These are phyloP conservation scores for Panus rudis DNA, from an alignment of 768 basidiomycete genomes.

Conservation along the genomic window DNA sequence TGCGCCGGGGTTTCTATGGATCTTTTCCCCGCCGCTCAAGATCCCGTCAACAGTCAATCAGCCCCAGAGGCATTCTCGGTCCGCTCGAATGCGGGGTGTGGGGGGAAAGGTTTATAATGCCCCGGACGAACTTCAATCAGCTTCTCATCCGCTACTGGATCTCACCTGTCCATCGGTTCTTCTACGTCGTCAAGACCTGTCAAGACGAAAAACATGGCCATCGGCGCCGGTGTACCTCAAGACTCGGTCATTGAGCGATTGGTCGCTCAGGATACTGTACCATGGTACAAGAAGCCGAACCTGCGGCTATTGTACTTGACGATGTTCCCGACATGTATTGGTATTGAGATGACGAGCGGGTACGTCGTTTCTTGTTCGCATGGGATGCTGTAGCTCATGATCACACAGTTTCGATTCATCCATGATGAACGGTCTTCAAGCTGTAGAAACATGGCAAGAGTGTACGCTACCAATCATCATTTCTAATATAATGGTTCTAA, in stretches of 20 bases:
- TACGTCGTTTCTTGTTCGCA: constrained; percentile 19
- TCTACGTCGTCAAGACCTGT: no score
- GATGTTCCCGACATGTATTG: constrained; percentile 53
- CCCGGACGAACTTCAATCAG: no score
- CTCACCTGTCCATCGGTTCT: no score
- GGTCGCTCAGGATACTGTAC: constrained; percentile 37
- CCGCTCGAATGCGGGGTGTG: no score
- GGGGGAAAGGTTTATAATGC: no score
- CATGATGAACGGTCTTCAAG: constrained; percentile 59
- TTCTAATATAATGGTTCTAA: not conserved
- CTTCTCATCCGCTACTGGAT: no score
- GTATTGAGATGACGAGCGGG: constrained; percentile 59
- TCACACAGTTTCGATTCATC: constrained; percentile 45
- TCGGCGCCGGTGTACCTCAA: no score
- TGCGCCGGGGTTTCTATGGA: no score
- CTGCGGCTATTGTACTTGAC: constrained; percentile 47
- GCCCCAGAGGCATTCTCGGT: no score
- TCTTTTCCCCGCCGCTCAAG: no score
- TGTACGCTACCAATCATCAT: constrained; percentile 29
- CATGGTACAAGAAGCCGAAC: constrained; percentile 61
- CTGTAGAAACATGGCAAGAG: constrained; percentile 47
- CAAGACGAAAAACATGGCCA: no score
- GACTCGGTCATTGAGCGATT: constrained; percentile 12
- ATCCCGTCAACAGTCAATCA: no score
- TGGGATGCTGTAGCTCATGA: not conserved